These are phyloP conservation scores for Raffaelea ambrosiae DNA, from an alignment of 2,329 filamentous ascomycete genomes.

Conservation along the genomic window DNA sequence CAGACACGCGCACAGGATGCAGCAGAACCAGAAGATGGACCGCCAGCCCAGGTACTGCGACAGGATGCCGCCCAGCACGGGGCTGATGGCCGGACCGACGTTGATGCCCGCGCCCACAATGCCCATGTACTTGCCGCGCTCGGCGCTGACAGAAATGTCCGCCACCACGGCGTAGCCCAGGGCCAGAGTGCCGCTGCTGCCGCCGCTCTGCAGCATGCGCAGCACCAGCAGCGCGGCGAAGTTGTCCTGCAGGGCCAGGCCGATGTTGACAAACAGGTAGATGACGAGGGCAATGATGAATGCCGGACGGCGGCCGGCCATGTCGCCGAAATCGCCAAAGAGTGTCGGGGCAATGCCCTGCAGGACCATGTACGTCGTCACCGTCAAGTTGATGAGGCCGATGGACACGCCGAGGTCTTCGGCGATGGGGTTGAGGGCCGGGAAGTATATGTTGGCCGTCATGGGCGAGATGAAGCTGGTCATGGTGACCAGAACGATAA, in stretches of 20 bases:
- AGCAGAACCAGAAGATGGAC: constrained; percentile 62
- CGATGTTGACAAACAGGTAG: constrained; percentile 51
- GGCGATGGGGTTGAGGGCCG: constrained; percentile 30
- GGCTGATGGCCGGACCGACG: constrained; percentile 45
- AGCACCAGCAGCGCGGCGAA: constrained; percentile 52
- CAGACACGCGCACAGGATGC: constrained; percentile 42
- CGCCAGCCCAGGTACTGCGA: constrained; percentile 57
- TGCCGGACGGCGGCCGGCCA: constrained; percentile 51
- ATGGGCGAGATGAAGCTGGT: constrained; percentile 49
- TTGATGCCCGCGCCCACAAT: constrained; percentile 53
- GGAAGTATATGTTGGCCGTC: constrained; percentile 51
- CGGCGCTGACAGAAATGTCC: constrained; percentile 59
- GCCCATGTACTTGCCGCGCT: constrained; percentile 67
- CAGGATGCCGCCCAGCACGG: constrained; percentile 56
- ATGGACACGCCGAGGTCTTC: constrained; percentile 28
- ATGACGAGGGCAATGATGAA: constrained; percentile 50
- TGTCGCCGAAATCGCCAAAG: constrained; percentile 54
- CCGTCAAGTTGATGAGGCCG: constrained; percentile 36
- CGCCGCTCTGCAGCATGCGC: constrained; percentile 53
- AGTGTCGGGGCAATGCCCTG: constrained; percentile 54
- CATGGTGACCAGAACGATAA: constrained; percentile 42
- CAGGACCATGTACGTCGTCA: constrained; percentile 56
- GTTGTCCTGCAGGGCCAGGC: constrained; percentile 47
- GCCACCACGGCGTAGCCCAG: constrained; percentile 63
- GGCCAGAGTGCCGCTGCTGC: constrained; percentile 62